Evolutionary conservation across 1,284 basidiomycete genomes (phyloP).

Genomic region (Pascua guehoae): DNA sequence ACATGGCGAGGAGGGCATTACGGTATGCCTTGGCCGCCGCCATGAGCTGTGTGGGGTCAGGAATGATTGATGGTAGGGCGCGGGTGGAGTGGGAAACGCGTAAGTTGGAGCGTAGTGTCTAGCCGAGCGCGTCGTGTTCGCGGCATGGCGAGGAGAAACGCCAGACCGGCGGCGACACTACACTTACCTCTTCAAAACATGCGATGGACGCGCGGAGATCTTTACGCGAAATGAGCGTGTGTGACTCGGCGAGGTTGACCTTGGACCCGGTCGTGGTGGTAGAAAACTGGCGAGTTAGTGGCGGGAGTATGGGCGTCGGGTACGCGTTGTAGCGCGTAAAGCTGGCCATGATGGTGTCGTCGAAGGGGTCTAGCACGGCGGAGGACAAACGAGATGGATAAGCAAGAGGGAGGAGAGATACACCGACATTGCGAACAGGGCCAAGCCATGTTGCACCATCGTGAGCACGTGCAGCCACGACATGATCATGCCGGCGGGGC

Average conservation of each 20-base stretch:
- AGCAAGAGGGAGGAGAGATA: background rate
- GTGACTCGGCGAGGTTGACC: constrained; percentile 40
- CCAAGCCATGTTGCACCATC: too few relatives aligned
- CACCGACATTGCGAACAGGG: too few relatives aligned
- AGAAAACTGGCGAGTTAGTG: constrained; percentile 33
- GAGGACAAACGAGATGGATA: too few relatives aligned
- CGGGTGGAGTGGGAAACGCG: too few relatives aligned
- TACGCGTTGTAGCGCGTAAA: background rate
- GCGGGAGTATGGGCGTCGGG: background rate
- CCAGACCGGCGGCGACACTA: background rate
- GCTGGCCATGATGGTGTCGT: too few relatives aligned
- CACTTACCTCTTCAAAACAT: constrained; percentile 45
- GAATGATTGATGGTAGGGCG: too few relatives aligned
- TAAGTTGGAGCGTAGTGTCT: too few relatives aligned
- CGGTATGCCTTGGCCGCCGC: constrained; percentile 77
- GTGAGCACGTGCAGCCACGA: too few relatives aligned
- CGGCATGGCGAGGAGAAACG: too few relatives aligned
- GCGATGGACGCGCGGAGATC: constrained; percentile 46
- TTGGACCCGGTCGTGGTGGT: constrained; percentile 46
- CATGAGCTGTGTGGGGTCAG: constrained; percentile 59
- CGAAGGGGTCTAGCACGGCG: too few relatives aligned
- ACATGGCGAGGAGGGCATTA: constrained; percentile 74
- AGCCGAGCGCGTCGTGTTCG: background rate
- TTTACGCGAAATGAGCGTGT: constrained; percentile 44
- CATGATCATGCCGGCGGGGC: too few relatives aligned